These are phyloP conservation scores for Epichloe elymi DNA, from an alignment of 2,329 filamentous ascomycete species.

Conservation along the genomic window DNA sequence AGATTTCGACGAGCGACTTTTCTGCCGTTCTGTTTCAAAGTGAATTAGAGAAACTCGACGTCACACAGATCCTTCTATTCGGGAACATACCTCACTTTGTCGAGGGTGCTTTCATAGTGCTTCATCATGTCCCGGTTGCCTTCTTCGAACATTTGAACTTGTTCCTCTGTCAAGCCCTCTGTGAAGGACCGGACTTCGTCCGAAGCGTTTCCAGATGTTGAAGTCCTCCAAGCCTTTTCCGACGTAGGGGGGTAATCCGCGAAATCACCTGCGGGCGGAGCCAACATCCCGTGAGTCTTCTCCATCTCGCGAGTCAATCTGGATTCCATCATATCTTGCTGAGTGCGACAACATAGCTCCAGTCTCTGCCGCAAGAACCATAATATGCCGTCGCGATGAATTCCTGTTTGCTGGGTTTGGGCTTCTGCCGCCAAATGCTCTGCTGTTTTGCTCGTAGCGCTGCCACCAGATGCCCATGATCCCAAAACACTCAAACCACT, in stretches of 20 bases:
- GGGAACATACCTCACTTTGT: slow-evolving; percentile 69
- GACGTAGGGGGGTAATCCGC: slow-evolving; percentile 17
- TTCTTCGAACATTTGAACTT: slow-evolving; percentile 84
- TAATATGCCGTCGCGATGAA: slow-evolving; percentile 69
- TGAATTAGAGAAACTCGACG: not conserved
- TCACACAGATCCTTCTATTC: not conserved
- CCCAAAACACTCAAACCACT: slow-evolving; percentile 50
- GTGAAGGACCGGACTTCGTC: slow-evolving; percentile 13
- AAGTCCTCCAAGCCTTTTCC: slow-evolving; percentile 4
- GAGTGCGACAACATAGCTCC: slow-evolving; percentile 62
- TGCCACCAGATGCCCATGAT: slow-evolving; percentile 51
- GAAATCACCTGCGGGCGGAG: slow-evolving; percentile 20
- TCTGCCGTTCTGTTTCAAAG: slow-evolving; percentile 56
- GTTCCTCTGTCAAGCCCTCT: slow-evolving; percentile 61
- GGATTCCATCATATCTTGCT: slow-evolving; percentile 88
- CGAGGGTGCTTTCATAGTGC: slow-evolving; percentile 85
- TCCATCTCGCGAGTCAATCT: slow-evolving; percentile 74
- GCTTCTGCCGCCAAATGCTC: slow-evolving; percentile 66
- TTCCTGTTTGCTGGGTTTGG: slow-evolving; percentile 48
- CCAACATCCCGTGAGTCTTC: slow-evolving; percentile 70
- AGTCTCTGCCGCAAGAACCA: slow-evolving; percentile 68
- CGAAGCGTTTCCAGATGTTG: slow-evolving; percentile 3
- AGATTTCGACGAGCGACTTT: slow-evolving; percentile 82
- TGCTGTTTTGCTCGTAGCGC: slow-evolving; percentile 33
- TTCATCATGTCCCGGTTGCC: slow-evolving; percentile 88